Base-by-base conservation (phyloP, 345 rosid genomes). In the Trapa incisa region DNA sequence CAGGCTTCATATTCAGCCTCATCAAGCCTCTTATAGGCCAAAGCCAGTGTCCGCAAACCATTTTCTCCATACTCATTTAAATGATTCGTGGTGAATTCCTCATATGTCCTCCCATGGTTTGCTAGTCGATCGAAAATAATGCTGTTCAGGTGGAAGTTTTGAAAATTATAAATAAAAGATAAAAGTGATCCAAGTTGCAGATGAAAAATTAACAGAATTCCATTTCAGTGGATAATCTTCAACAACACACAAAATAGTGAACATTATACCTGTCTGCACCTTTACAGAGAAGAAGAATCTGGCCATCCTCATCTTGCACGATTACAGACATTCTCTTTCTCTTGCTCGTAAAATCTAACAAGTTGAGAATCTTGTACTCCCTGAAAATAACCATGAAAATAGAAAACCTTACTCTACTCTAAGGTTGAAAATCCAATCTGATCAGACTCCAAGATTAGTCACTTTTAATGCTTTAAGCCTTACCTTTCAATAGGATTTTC, bases 261-360 rank as follows among this genome's bases (percentile, higher is more conserved):
- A 71, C 67, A 63, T 89, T 41, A 80, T 76, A 94, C 99, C 99
- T 94, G 85, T 95, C 99, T 2, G 99, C 99, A 74, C 99, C 99
- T 84, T 95, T 95, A 86, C 99, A 91, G 64, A 95, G 79, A 73
- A 95, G 87, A 73, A 95, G 75, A 77, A 95, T 83, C 84, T 87
- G 89, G n/a, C 96, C 97, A 75, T 86, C 83, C 85, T 91, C 90
- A 64, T 89, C 94, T 13, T 69, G 82, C 73, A 95, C 88, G 69
- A 95, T 82, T 15, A 95, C 99, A 22, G 97, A 80, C 99, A 95
- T 95, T 75, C 99, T 78, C 82, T 91, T 95, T 76, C 99, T 87
- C 82, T 91, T 91, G 85, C 99, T 95, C 0, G 99, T 95, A 75
- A 95, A 95, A 67, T 95, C 97, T 85, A 95, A 80, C 76, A 83